Evolutionary conservation across 768 basidiomycete genomes (phyloP).

Genomic region (Mycena olivaceomarginata): DNA sequence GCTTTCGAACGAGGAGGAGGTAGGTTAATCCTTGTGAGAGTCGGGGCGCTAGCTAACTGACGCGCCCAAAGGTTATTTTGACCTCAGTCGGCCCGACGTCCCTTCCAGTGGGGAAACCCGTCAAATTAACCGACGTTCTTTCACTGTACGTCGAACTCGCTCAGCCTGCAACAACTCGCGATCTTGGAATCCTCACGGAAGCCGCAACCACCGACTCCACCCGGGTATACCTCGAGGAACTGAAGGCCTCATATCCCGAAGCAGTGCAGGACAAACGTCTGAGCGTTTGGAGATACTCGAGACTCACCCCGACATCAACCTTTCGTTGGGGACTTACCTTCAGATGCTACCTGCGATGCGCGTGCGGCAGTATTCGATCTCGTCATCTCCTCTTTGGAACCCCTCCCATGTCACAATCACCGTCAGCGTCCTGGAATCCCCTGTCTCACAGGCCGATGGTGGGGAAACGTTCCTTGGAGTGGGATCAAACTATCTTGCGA

Average conservation of each 20-base stretch:
- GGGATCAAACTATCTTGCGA: conserved; percentile 65
- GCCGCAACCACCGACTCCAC: conserved; percentile 49
- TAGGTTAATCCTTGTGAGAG: conserved; percentile 23
- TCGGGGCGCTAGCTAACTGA: neutral
- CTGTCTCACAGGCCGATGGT: conserved; percentile 53
- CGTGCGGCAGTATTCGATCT: conserved; percentile 70
- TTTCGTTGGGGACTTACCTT: conserved; percentile 60
- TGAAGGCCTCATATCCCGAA: conserved; percentile 54
- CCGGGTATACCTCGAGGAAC: conserved; percentile 50
- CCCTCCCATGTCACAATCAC: conserved; percentile 63
- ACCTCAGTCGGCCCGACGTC: conserved; percentile 59
- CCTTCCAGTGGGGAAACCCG: conserved; percentile 59
- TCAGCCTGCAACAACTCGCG: conserved; percentile 59
- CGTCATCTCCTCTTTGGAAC: conserved; percentile 67
- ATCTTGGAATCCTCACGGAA: conserved; percentile 48
- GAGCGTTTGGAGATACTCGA: conserved; percentile 65
- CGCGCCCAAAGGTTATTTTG: conserved; percentile 53
- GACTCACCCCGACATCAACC: conserved; percentile 55
- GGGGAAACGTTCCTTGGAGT: conserved; percentile 62
- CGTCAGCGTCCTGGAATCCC: conserved; percentile 62
- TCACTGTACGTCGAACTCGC: conserved; percentile 67
- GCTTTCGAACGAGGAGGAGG: conserved; percentile 61
- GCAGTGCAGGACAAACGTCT: conserved; percentile 58
- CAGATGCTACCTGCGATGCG: conserved; percentile 66
- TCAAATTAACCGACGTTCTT: conserved; percentile 59